Base-by-base conservation (phyloP, 495 filamentous ascomycete genomes). In the Daldinia loculata region DNA sequence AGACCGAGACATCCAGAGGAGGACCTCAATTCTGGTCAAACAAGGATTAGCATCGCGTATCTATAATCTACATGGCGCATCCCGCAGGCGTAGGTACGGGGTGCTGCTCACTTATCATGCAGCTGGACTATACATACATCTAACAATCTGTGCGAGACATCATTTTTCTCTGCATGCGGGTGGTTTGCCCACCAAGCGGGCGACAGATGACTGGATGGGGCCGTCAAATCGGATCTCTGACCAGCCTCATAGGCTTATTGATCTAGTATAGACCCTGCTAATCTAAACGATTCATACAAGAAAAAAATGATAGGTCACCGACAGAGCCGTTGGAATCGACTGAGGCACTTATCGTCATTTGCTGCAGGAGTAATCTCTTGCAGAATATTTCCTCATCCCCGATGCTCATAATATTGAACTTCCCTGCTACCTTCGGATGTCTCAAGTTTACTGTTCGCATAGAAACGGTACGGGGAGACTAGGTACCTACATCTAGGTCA, bases 61-160 rank as follows among this genome's bases (percentile, higher is more conserved):
- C 70, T 73, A 38, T 55, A 69, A 69, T 70, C 66, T 59, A 62
- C 50, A 61, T 64, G 58, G 65, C 59, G 56, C 53, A 39, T 56
- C 59, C 56, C 45, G 59, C 38, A 39, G 69, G 45, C 22, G 24
- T 67, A 68, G 45, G 59, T 61, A 61, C 48, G 57, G 61, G 55
- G 62, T 66, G 38, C 30, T 66, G 30, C 32, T 45, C 53, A 51
- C 48, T 68, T 56, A 36, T 38, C 43, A 24, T 73, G 56, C 53
- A 68, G 64, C 14, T 38, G 60, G 32, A 38, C 48, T 59, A 51
- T 30, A 51, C 38, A 57, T 51, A 43, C 55, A 19, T 36, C 61
- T 29, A 69, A 61, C 34, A 59, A 66, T 62, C 39, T 66, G 52
- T 50, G 61, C 66, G 59, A 73, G 70, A 73, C 70, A 73, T 63